Base-by-base conservation (phyloP, 441 rosid species). In the Daphne laureola region DNA sequence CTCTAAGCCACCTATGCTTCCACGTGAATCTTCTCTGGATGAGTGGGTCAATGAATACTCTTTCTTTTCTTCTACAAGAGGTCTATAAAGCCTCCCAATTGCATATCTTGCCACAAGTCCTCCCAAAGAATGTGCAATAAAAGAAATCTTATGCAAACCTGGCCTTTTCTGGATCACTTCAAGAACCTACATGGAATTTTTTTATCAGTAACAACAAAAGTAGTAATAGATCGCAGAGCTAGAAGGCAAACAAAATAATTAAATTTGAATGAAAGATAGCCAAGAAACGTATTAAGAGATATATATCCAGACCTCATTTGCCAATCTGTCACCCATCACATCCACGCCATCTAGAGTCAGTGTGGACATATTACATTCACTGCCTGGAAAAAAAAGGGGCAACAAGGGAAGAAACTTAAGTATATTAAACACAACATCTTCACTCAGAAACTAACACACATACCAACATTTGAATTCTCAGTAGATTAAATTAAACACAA, bases 81-180 rank as follows among this genome's bases (percentile, higher is more conserved):
- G 82, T 71, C 80, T 82, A 60, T 87, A 93, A 64, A 93, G 69
- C 63, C 69, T 93, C 62, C 97, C 99, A 73, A 90, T 85, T 12
- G 85, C 86, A 73, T 90, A 93, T 71, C 99, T 82, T 36, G 97
- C 96, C 26, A 85, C 99, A 18, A 93, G 67, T 57, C 99, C 99
- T 67, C 99, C 99, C 69, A 93, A 83, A 43, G 99, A 93, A 83
- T 93, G 99, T 9, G 97, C 81, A 72, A 93, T 76, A 70, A 93
- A 93, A 62, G 97, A 93, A 62, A 90, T 90, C 69, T 85, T 93
- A 15, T 61, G 66, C 38, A 87, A 58, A 66, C 75, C 78, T 48
- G 91, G 86, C 63, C 62, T 83, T 57, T 67, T 72, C 46, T 76
- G 71, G 61, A 87, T 75, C 63, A 90, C 68, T 52, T 90, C 97